These are phyloP conservation scores for Cylindrotheca fusiformis DNA, from an alignment of 108 stramenopile species.

Conservation along the genomic window DNA sequence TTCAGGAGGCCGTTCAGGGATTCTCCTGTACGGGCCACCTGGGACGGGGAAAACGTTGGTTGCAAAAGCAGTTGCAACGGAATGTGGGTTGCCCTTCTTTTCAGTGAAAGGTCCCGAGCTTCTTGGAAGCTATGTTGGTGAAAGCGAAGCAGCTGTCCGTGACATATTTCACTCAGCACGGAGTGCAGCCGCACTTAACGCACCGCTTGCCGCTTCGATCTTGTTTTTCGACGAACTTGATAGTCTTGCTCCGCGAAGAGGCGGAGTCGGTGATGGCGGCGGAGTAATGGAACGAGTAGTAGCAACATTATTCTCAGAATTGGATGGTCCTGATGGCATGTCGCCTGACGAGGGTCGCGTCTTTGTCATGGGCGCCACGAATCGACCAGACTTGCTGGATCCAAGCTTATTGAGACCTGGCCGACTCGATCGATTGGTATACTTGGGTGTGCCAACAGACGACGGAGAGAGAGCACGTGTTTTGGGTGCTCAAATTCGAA, in stretches of 20 bases:
- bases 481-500: conserved; percentile 82
- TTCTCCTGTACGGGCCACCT: conserved; percentile 85
- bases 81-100: conserved; percentile 95
- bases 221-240: conserved; percentile 98
- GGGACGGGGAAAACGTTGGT: conserved; percentile 98
- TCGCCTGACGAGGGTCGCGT: conserved; percentile 35
- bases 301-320: conserved; percentile 85
- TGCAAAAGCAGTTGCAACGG: conserved; percentile 98
- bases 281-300: conserved; percentile 97
- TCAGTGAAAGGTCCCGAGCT: conserved; percentile 94
- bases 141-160: conserved; percentile 95
- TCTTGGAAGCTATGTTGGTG: conserved; percentile 96
- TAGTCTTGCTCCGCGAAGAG: conserved; percentile 93
- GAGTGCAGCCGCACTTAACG: conserved; percentile 42
- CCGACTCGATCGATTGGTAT: conserved; percentile 95
- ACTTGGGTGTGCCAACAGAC: conserved; percentile 81
- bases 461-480: conserved; percentile 62
- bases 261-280: conserved; percentile 78
- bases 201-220: conserved; percentile 49
- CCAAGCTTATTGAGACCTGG: conserved; percentile 94
- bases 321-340: conserved; percentile 61
- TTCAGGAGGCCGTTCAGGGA: conserved; percentile 77
- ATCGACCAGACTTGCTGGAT: conserved; percentile 97
- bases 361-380: conserved; percentile 97
- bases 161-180: conserved; percentile 78